Evolutionary conservation across 768 basidiomycete genomes (phyloP).

Genomic region (Cystobasidiopsis lactophilus): DNA sequence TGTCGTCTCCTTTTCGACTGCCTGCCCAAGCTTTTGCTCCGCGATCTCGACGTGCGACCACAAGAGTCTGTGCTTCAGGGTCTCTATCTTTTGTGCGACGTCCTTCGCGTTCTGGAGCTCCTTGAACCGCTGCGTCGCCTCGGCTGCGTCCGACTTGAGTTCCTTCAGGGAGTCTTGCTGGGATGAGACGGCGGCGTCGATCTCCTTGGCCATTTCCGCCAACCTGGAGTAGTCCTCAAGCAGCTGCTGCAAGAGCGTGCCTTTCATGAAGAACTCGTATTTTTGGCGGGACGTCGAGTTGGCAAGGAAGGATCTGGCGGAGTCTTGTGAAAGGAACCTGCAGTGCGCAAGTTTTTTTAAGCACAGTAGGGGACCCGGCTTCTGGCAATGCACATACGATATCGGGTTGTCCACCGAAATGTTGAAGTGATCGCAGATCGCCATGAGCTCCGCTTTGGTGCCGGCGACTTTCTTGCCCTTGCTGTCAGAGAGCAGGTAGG

Average conservation of each 20-base stretch:
- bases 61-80: slow-evolving; percentile 12
- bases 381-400: not conserved
- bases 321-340: slow-evolving; percentile 60
- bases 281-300: slow-evolving; percentile 61
- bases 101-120: slow-evolving; percentile 54
- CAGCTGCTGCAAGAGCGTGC: slow-evolving; percentile 74
- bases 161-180: slow-evolving; percentile 64
- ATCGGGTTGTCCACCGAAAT: slow-evolving; percentile 67
- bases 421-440: slow-evolving; percentile 85
- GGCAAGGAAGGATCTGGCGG: slow-evolving; percentile 61
- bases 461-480: slow-evolving; percentile 44
- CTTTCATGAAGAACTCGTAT: slow-evolving; percentile 92
- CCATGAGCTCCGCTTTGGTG: slow-evolving; percentile 62
- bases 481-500: slow-evolving; percentile 56
- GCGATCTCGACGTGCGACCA: slow-evolving; percentile 25
- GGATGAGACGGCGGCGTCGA: slow-evolving; percentile 40
- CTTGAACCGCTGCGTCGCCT: slow-evolving; percentile 48
- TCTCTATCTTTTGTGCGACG: slow-evolving; percentile 26
- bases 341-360: slow-evolving; percentile 22
- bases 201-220: slow-evolving; percentile 46
- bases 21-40: slow-evolving; percentile 25
- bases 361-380: not conserved
- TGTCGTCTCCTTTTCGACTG: slow-evolving; percentile 32
- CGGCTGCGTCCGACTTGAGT: slow-evolving; percentile 42
- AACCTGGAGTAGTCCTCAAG: slow-evolving; percentile 65